Evolutionary conservation across 805 yeast species (phyloP), one percentile per base, ranked within the genome.

Genomic region (Candida taoyuanica): DNA sequence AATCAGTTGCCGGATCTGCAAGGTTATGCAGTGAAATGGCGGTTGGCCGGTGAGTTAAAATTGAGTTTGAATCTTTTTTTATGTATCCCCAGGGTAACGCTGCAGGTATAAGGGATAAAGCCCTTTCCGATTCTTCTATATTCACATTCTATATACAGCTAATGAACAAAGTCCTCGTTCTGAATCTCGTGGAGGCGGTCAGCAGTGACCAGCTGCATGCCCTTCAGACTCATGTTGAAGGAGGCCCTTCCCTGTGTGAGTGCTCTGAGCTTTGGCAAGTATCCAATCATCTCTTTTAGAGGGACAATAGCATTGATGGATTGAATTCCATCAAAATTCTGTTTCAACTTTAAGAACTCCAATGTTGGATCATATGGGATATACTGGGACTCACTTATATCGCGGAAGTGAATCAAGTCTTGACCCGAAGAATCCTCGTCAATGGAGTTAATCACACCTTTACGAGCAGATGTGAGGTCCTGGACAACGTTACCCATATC

Each of bases 161-260:
- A 40, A 15, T 35, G 42, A 11, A 15, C 21, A 13, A 29, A 37
- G 13, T 42, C 46, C 17, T 40, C 48, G 13, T 53, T 59, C 29
- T 64, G 38, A 27, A 71, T 64, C 34, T 59, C 58, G 8, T 55
- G 53, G 13, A 70, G 54, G 40, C 83, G 62, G 20, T 81, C 84
- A 8, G 63, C 60, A 3, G 77, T 63, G 1, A 82, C 83, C 36
- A 78, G 64, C 47, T 78, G 76, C 83, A 87, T 87, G 3, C 87
- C 85, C 28, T 68, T 59, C 47, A 81, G 84, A 12, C 74, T 71
- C 95, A 91, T 85, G 43, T 78, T 77, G 59, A 85, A 88, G 2
- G 78, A 73, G 3, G 89, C 95, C 30, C 95, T 70, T 2, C 98
- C 98, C 54, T 87, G 88, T 0, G 97, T 89, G 49, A 88, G 64